These are phyloP conservation scores for Pseudomassariella vexata DNA, from an alignment of 2,329 filamentous ascomycete genomes.

Conservation along the genomic window DNA sequence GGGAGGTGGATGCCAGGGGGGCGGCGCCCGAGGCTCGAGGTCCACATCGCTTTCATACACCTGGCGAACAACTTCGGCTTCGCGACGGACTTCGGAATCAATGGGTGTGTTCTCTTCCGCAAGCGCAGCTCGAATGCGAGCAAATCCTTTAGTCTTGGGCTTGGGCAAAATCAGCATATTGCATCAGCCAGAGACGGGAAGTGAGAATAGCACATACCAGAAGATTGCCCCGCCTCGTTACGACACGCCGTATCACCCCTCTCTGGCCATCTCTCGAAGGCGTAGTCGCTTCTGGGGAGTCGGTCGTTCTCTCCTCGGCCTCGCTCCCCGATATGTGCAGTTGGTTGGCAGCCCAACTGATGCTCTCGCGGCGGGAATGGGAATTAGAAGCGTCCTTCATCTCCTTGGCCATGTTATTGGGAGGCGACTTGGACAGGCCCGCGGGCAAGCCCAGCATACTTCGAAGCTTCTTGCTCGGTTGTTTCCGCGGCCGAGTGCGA, in stretches of 20 bases:
- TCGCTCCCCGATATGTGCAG: constrained; percentile 78
- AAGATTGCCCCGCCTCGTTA: constrained; percentile 83
- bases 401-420: constrained; percentile 35
- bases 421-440: constrained; percentile 66
- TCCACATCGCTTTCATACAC: constrained; percentile 83
- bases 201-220: constrained; percentile 57
- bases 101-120: constrained; percentile 83
- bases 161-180: constrained; percentile 34
- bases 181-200: constrained; percentile 4
- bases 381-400: constrained; percentile 30
- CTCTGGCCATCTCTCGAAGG: constrained; percentile 55
- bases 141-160: constrained; percentile 96
- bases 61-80: constrained; percentile 93
- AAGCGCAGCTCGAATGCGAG: constrained; percentile 83
- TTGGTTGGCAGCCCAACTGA: constrained; percentile 86
- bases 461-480: constrained; percentile 49
- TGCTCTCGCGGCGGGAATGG: constrained; percentile 71
- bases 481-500: constrained; percentile 65
- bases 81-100: constrained; percentile 81
- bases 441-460: constrained; percentile 39
- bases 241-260: constrained; percentile 74
- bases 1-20: constrained; percentile 27
- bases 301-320: constrained; percentile 62
- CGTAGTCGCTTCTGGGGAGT: constrained; percentile 37
- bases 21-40: constrained; percentile 37